Base-by-base conservation (phyloP, 2,329 filamentous ascomycete genomes). In the Trichoderma sp. region DNA sequence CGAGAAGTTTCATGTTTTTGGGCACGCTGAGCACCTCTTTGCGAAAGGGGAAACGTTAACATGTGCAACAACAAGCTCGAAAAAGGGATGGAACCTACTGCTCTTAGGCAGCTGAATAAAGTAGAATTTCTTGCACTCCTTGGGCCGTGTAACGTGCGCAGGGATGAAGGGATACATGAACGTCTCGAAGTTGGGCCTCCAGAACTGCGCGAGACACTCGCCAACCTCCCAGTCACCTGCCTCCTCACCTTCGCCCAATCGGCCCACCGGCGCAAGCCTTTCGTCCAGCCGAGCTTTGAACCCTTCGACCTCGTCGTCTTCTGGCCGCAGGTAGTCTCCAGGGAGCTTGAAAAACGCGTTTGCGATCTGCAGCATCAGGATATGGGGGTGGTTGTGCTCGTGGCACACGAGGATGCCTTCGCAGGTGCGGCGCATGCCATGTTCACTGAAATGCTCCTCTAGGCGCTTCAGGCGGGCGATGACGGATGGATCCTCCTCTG, bases 121-220 rank as follows among this genome's bases (percentile, higher is more conserved):
- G 80, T 98, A 99, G 50, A 98, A 86, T 85, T 99, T 99, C 85
- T 99, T 99, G 84, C 94, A 97, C 83, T 99, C 95, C 84, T 99
- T 99, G 8, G 95, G 95, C 63, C 95, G 86, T 19, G 94, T 97
- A 70, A 97, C 93, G 81, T 99, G 95, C 19, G 94, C 93, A 8
- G 95, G 95, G 67, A 98, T 90, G 80, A 97, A 99, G 0, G 95
- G 95, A 78, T 99, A 99, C 93, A 99, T 97, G 84, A 98, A 98
- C 2, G 95, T 98, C 84, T 99, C 95, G 78, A 98, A 97, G 83
- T 98, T 99, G 64, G 95, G 95, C 68, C 95, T 87, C 93, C 94
- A 99, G 95, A 95, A 99, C 82, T 97, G 94, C 64, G 95, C 94
- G 67, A 99, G 85, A 58, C 94, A 97, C 78, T 98, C 95, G 73